A percentile compares a stretch with the other conserved stretches of the same genome.
phyloP scores from a whole-genome alignment of 768 basidiomycete genomes.

The Suillus subalutaceus region DNA sequence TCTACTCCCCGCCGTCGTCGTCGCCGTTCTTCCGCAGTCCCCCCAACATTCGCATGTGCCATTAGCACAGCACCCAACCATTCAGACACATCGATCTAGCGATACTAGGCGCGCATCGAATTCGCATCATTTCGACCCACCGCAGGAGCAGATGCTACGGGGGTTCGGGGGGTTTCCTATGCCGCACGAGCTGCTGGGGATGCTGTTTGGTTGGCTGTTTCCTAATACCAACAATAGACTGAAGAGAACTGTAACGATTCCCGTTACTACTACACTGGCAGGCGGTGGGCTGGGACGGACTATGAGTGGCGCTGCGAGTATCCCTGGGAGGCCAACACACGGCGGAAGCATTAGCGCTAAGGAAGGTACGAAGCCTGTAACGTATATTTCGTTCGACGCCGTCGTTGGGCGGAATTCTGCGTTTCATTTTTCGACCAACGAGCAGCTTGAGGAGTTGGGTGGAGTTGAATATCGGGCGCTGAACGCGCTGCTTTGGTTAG shows the following conservation, averaged over 20 bases:
- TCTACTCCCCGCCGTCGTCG: slow-evolving; percentile 15
- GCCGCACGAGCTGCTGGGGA: slow-evolving; percentile 57
- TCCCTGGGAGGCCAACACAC: slow-evolving; percentile 20
- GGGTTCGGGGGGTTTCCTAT: slow-evolving; percentile 79
- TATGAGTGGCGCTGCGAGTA: slow-evolving; percentile 30
- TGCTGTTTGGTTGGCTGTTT: slow-evolving; percentile 57
- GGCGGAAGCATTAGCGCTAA: slow-evolving; percentile 23
- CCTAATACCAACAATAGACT: slow-evolving; percentile 63
- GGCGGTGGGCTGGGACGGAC: slow-evolving; percentile 33
- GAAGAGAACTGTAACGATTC: slow-evolving; percentile 75
- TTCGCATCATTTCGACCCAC: slow-evolving; percentile 17
- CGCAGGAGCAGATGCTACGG: slow-evolving; percentile 37
- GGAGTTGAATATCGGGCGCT: slow-evolving; percentile 92
- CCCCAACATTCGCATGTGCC: slow-evolving; percentile 19
- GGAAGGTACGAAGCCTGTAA: slow-evolving; percentile 54
- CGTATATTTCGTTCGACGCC: slow-evolving; percentile 88
- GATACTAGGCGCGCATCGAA: slow-evolving; percentile 8
- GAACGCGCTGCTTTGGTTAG: slow-evolving; percentile 79
- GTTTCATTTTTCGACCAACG: slow-evolving; percentile 69
- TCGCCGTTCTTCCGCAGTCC: slow-evolving; percentile 17
- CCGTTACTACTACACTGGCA: slow-evolving; percentile 61
- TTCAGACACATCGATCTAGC: slow-evolving; percentile 12
- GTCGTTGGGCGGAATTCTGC: slow-evolving; percentile 81
- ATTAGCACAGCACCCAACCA: slow-evolving; percentile 20
- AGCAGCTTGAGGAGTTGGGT: slow-evolving; percentile 89